These are phyloP conservation scores for Globisporangium yorkense DNA, from an alignment of 352 stramenopile species.

Conservation along the genomic window DNA sequence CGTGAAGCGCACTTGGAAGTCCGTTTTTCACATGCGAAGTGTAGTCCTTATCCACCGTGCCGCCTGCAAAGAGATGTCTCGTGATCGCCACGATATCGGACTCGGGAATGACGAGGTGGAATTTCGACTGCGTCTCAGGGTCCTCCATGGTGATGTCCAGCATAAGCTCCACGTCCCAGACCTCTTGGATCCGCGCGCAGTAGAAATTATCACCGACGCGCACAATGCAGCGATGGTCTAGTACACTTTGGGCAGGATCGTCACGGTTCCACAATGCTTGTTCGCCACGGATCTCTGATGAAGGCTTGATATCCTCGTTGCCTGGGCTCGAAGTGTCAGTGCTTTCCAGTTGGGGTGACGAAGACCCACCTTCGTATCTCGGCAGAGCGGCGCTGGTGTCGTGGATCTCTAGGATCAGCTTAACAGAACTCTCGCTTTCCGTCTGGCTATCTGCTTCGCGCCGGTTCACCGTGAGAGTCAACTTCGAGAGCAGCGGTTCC, in stretches of 20 bases:
- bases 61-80: conserved; percentile 18
- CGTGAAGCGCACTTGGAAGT: conserved; percentile 18
- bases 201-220: background rate
- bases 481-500: conserved; percentile 28
- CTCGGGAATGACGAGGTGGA: conserved; percentile 24
- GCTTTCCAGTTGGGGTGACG: background rate
- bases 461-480: conserved; percentile 16
- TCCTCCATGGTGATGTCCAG: conserved; percentile 50
- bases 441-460: background rate
- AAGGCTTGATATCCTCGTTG: background rate
- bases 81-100: conserved; percentile 22
- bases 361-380: background rate
- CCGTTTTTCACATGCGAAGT: conserved; percentile 23
- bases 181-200: conserved; percentile 28
- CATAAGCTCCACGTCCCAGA: conserved; percentile 58
- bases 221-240: conserved; percentile 3
- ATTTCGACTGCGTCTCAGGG: conserved; percentile 27
- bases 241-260: background rate
- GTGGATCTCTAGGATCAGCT: background rate
- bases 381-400: background rate
- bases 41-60: conserved; percentile 9
- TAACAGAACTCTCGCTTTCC: background rate
- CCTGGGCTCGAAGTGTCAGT: background rate
- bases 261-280: background rate
- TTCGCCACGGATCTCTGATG: background rate